Conservation (phyloP, 257 asterid species). For the Plectranthus barbatus region DNA sequence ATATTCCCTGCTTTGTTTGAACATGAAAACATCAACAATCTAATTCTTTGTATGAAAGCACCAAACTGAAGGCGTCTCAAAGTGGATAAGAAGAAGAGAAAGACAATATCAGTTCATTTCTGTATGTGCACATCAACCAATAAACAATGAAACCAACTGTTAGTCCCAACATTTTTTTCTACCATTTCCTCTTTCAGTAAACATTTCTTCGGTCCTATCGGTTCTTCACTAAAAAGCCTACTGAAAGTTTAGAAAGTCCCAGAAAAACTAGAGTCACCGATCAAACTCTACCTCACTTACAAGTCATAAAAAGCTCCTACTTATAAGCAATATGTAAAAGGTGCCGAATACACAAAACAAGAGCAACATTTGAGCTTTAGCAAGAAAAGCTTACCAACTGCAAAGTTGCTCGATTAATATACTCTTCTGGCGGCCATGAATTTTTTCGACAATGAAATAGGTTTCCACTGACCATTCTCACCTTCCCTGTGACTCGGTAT, state of each 20-base stretch:
- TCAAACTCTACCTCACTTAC: neutral
- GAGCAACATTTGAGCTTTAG: neutral
- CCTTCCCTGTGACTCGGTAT: constrained; percentile 6
- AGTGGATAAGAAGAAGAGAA: neutral
- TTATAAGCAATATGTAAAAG: neutral
- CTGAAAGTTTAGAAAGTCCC: neutral
- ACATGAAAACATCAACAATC: neutral
- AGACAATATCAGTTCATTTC: neutral
- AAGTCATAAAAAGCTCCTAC: neutral
- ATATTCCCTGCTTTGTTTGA: neutral
- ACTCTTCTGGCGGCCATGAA: constrained; percentile 98
- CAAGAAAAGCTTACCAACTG: constrained; percentile 61
- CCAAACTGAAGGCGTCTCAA: neutral
- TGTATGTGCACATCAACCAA: neutral
- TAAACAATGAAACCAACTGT: neutral
- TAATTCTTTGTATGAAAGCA: neutral
- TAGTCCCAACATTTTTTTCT: no score
- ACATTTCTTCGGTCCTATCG: neutral
- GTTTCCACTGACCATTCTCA: constrained; percentile 77
- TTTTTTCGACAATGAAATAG: constrained; percentile 76
- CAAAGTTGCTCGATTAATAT: constrained; percentile 66
- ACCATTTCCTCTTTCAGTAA: neutral
- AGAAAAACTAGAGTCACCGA: neutral
- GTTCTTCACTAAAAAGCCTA: neutral
- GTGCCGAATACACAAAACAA: neutral